These are phyloP conservation scores for Eimeria necatrix DNA, from an alignment of 169 alveolate genomes.

Conservation along the genomic window DNA sequence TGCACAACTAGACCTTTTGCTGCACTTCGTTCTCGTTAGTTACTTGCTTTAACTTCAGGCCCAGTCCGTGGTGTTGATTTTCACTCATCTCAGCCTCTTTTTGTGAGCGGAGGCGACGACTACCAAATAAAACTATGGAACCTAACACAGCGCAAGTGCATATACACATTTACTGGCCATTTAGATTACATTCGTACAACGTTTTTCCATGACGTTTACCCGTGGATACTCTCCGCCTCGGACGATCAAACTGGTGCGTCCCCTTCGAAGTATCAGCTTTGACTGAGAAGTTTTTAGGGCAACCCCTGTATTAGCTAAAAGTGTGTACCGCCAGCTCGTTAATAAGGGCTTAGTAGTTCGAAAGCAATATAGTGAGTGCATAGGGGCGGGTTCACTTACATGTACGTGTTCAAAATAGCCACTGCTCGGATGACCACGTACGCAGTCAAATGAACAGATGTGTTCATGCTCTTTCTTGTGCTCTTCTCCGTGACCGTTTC, in stretches of 20 bases:
- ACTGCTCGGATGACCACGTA: background rate
- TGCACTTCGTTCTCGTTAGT: no score
- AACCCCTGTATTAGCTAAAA: no score
- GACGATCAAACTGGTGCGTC: slow-evolving; percentile 96
- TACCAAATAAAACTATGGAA: slow-evolving; percentile 96
- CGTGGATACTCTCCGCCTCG: slow-evolving; percentile 97
- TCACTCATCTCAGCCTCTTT: slow-evolving; percentile 97
- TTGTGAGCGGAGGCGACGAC: slow-evolving; percentile 98
- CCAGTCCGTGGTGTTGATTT: slow-evolving; percentile 97
- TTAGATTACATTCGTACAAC: slow-evolving; percentile 97
- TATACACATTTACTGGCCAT: slow-evolving; percentile 96
- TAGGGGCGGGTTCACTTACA: no score
- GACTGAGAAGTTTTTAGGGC: no score
- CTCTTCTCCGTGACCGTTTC: background rate
- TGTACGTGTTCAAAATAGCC: no score
- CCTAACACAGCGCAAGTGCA: slow-evolving; percentile 93
- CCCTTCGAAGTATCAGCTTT: no score
- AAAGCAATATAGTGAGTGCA: no score
- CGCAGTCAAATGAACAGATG: background rate
- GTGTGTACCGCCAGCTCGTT: no score
- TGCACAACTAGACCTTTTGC: no score
- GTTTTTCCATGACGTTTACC: slow-evolving; percentile 96
- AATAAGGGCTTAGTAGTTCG: no score
- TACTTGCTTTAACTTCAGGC: slow-evolving; percentile 86
- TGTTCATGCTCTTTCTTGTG: background rate